A percentile compares a stretch with the other conserved stretches of the same genome.
phyloP scores from a whole-genome alignment of 192 early-diverging fungal species.

The Paraglomus brasilianum region DNA sequence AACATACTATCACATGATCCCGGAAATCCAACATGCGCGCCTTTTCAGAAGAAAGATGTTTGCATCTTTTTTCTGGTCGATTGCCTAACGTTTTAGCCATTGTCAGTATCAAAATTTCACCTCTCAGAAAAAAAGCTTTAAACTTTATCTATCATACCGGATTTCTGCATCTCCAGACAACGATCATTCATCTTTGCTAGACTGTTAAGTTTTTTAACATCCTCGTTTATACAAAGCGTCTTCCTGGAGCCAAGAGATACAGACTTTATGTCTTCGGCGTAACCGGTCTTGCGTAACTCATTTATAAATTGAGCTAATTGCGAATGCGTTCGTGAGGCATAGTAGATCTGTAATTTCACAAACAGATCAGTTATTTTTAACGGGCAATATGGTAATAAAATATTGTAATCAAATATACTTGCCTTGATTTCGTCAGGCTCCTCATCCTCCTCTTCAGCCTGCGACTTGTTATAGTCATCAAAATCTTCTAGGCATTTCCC shows the following conservation, averaged over 20 bases:
- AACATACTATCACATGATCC: conserved; percentile 48
- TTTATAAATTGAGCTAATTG: conserved; percentile 87
- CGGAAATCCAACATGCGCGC: conserved; percentile 57
- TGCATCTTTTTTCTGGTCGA: conserved; percentile 44
- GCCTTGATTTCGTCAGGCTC: conserved; percentile 51
- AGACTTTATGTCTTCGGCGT: conserved; percentile 53
- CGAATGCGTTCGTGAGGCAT: conserved; percentile 83
- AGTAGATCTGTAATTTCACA: conserved; percentile 56
- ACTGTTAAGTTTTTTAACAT: conserved; percentile 53
- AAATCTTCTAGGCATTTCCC: conserved; percentile 4
- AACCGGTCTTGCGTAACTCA: conserved; percentile 81
- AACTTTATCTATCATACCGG: conserved; percentile 35
- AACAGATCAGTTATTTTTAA: too few relatives aligned
- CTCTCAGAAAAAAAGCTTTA: not conserved
- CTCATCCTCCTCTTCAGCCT: conserved; percentile 35
- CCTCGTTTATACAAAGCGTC: conserved; percentile 80
- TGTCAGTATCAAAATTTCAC: not conserved
- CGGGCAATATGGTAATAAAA: not conserved
- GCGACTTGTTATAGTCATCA: not conserved
- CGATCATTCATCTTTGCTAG: conserved; percentile 69
- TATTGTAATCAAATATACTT: conserved; percentile 14
- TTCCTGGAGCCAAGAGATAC: conserved; percentile 80
- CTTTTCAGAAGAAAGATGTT: conserved; percentile 48
- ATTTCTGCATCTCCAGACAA: conserved; percentile 83
- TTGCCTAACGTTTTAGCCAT: conserved; percentile 28